These are phyloP conservation scores for Colletotrichum magnum DNA, from an alignment of 2,329 filamentous ascomycete species.

Conservation along the genomic window DNA sequence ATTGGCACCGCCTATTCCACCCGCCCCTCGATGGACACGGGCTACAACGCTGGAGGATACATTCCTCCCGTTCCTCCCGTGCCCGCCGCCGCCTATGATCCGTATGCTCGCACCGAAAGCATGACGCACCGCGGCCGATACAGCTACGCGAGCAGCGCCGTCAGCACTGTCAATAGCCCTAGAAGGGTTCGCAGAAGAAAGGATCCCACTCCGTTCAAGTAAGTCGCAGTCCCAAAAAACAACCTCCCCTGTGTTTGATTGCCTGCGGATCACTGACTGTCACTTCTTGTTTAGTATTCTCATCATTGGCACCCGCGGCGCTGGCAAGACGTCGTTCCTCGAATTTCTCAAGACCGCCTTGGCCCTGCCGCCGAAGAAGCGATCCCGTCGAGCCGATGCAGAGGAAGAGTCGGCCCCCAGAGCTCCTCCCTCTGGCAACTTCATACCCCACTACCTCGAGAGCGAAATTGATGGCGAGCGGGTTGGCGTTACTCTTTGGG, in stretches of 20 bases:
- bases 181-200: conserved; percentile 93
- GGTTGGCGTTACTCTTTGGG: conserved; percentile 94
- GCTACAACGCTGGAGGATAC: conserved; percentile 55
- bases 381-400: conserved; percentile 64
- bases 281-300: conserved; percentile 76
- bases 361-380: conserved; percentile 85
- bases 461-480: conserved; percentile 94
- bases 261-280: conserved; percentile 7
- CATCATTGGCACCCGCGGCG: conserved; percentile 87
- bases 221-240: conserved; percentile 59
- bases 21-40: conserved; percentile 69
- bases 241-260: not conserved
- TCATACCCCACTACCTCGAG: conserved; percentile 91
- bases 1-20: conserved; percentile 52
- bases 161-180: conserved; percentile 93
- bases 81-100: conserved; percentile 74
- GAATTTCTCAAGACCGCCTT: conserved; percentile 93
- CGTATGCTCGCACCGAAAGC: conserved; percentile 88
- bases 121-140: conserved; percentile 97
- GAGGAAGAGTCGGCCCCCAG: conserved; percentile 68
- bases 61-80: conserved; percentile 69
- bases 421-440: conserved; percentile 71
- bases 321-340: conserved; percentile 96
- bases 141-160: conserved; percentile 93
- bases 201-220: conserved; percentile 99